A percentile compares a stretch with the other conserved stretches of the same genome.
Conservation (phyloP, 495 filamentous ascomycete species). For the Aspergillus sparsus region DNA sequence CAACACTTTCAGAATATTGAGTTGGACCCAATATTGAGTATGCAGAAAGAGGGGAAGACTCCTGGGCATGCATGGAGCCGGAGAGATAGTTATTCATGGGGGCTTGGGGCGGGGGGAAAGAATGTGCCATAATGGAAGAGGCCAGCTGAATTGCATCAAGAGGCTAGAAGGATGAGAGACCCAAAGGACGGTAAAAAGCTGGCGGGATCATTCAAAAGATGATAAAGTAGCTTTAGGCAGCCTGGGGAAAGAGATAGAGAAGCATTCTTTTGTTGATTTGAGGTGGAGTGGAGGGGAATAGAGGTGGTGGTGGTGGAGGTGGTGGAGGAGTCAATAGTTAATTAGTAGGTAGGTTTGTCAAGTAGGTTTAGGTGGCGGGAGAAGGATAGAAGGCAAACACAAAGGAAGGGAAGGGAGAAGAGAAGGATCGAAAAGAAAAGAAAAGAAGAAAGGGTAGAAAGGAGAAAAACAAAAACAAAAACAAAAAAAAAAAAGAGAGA, state of each 20-base stretch:
- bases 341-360: no score
- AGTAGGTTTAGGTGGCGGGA: not conserved
- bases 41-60: constrained; percentile 33
- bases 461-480: constrained; percentile 1
- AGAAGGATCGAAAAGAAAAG: not conserved
- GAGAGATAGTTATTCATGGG: constrained; percentile 35
- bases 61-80: constrained; percentile 16
- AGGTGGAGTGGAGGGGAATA: constrained; percentile 5
- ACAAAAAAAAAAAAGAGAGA: constrained; percentile 8
- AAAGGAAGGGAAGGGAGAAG: not conserved
- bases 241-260: constrained; percentile 5
- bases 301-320: constrained; percentile 1
- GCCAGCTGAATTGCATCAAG: constrained; percentile 23
- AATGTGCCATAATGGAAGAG: constrained; percentile 36
- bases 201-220: constrained; percentile 15
- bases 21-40: constrained; percentile 41
- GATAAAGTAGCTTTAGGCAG: constrained; percentile 3
- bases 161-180: constrained; percentile 8
- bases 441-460: not conserved
- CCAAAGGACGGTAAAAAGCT: constrained; percentile 21
- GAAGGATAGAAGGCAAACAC: constrained; percentile 10
- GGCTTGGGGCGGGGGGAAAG: constrained; percentile 37
- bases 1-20: constrained; percentile 45
- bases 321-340: not conserved
- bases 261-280: constrained; percentile 8